Percentiles rank a stretch among this genome's conserved stretches.
These are phyloP conservation scores for Fusarium sp. DNA, from an alignment of 2,329 filamentous ascomycete genomes.

Conservation along the genomic window DNA sequence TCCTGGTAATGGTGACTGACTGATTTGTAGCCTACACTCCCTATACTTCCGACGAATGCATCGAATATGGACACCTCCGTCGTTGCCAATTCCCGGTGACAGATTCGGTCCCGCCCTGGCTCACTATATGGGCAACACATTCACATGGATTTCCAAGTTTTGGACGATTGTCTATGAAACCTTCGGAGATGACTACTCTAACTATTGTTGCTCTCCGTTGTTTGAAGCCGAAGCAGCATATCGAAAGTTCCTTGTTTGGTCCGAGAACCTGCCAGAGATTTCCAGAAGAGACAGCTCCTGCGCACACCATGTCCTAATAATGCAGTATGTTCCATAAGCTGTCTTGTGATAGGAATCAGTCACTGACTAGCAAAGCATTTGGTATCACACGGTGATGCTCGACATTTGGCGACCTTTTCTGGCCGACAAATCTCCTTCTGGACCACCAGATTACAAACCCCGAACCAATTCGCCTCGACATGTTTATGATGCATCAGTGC, in stretches of 20 bases:
- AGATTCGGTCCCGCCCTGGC: background rate
- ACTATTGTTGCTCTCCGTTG: conserved; percentile 3
- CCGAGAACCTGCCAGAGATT: background rate
- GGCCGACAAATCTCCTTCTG: accelerated
- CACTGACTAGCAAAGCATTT: background rate
- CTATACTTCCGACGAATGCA: conserved; percentile 17
- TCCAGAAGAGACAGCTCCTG: conserved; percentile 3
- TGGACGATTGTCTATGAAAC: conserved; percentile 7
- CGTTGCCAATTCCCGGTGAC: conserved; percentile 26
- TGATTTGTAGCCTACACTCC: background rate
- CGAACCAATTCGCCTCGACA: background rate
- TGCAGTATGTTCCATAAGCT: conserved; percentile 8
- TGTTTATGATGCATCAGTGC: background rate
- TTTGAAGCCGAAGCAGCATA: conserved; percentile 16
- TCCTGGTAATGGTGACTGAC: no score
- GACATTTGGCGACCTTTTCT: conserved; percentile 23
- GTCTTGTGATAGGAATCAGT: no score
- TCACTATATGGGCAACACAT: conserved; percentile 12
- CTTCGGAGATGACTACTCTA: background rate
- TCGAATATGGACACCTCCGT: background rate
- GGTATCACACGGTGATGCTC: conserved; percentile 23
- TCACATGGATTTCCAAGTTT: conserved; percentile 26
- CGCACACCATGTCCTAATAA: conserved; percentile 16
- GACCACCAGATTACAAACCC: background rate
- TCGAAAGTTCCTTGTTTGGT: conserved; percentile 16